Evolutionary conservation across 2,329 filamentous ascomycete genomes (phyloP).

Genomic region (Apiospora rasikravindrae): DNA sequence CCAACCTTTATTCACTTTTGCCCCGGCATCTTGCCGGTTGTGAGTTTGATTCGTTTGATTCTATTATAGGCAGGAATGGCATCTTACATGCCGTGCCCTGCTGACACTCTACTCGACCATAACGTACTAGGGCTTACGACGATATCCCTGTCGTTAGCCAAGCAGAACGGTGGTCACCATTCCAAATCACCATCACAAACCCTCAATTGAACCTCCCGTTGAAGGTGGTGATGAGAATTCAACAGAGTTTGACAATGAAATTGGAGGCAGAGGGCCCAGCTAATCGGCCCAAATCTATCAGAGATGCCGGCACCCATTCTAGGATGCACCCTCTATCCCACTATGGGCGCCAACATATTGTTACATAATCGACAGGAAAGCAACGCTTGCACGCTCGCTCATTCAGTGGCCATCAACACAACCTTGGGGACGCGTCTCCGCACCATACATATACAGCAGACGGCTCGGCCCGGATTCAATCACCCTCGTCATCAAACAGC

Average conservation of each 20-base stretch:
- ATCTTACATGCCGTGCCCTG: background rate
- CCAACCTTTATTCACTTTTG: background rate
- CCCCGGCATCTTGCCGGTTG: background rate
- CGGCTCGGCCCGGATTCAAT: conserved; percentile 2
- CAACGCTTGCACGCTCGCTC: conserved; percentile 4
- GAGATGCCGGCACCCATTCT: background rate
- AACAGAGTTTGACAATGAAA: background rate
- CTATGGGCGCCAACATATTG: background rate
- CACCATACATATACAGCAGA: background rate
- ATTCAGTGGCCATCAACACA: background rate
- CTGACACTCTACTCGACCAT: background rate
- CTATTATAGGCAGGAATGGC: background rate
- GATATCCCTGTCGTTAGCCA: background rate
- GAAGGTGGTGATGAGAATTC: background rate
- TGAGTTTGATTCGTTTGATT: background rate
- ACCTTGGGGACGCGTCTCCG: background rate
- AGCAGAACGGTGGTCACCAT: background rate
- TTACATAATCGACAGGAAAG: background rate
- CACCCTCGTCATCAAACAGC: background rate
- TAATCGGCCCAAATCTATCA: background rate
- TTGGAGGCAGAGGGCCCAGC: background rate
- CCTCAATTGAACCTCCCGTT: background rate
- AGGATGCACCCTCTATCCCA: no score
- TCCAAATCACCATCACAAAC: background rate
- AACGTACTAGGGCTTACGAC: conserved; percentile 3